Evolutionary conservation across 352 stramenopile genomes (phyloP).

Genomic region (Halophytophthora batemanensis): DNA sequence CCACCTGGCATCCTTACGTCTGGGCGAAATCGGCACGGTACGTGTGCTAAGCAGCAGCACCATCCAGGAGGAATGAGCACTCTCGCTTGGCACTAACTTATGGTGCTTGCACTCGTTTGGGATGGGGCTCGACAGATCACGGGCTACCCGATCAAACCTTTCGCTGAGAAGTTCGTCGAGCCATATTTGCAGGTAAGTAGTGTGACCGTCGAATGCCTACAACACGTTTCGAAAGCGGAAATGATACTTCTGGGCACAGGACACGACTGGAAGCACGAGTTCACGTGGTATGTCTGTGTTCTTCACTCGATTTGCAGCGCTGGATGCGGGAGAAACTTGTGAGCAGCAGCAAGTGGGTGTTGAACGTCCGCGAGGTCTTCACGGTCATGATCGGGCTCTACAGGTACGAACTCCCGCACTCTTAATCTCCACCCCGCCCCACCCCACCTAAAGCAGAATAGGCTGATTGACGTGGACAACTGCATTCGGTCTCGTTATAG

Average conservation of each 20-base stretch:
- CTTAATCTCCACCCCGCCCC: too few species aligned
- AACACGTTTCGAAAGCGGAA: too few species aligned
- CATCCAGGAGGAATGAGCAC: not conserved
- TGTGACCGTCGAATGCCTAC: too few species aligned
- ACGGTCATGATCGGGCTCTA: constrained; percentile 77
- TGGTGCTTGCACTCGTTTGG: not conserved
- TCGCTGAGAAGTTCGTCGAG: constrained; percentile 75
- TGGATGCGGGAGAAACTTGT: constrained; percentile 78
- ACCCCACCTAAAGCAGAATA: not conserved
- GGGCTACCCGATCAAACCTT: constrained; percentile 78
- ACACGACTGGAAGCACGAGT: too few species aligned
- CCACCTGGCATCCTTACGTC: constrained; percentile 62
- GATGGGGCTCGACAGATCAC: constrained; percentile 39
- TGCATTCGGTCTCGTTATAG: constrained; percentile 16
- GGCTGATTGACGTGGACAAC: not conserved
- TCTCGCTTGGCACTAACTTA: not conserved
- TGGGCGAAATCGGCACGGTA: constrained; percentile 68
- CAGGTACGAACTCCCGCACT: too few species aligned
- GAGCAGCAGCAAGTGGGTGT: constrained; percentile 31
- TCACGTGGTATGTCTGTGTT: not conserved
- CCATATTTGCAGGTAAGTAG: constrained; percentile 53
- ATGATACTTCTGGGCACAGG: too few species aligned
- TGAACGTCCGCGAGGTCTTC: constrained; percentile 74
- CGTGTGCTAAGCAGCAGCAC: not conserved
- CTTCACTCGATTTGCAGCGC: constrained; percentile 27